These are phyloP conservation scores for Eutrema salsugineum DNA, from an alignment of 441 rosid genomes.

Conservation along the genomic window DNA sequence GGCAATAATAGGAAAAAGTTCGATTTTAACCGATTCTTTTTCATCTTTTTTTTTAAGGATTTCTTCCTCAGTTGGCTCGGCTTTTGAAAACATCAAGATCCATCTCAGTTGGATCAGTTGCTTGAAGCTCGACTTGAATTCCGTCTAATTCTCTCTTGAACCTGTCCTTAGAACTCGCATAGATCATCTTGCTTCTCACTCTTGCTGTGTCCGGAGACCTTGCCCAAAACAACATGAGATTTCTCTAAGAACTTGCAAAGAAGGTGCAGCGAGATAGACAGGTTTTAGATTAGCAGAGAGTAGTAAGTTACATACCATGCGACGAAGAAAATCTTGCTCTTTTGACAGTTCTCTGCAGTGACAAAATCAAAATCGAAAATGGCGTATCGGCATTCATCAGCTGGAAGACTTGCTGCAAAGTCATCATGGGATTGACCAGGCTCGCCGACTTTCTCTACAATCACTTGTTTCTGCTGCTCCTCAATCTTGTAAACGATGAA, in stretches of 20 bases:
- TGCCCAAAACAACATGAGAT: not conserved
- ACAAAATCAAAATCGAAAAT: slow-evolving; percentile 48
- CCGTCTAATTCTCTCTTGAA: slow-evolving; percentile 49
- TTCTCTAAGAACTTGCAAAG: not conserved
- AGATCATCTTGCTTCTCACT: slow-evolving; percentile 60
- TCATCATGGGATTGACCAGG: slow-evolving; percentile 45
- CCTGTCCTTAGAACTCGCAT: slow-evolving; percentile 52
- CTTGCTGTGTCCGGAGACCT: slow-evolving; percentile 51
- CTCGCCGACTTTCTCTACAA: slow-evolving; percentile 50
- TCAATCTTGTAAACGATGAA: slow-evolving; percentile 50
- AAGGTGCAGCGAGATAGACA: not conserved
- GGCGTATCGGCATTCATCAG: slow-evolving; percentile 51
- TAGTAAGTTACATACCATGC: slow-evolving; percentile 34
- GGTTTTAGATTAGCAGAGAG: not conserved
- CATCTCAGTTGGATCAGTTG: slow-evolving; percentile 55
- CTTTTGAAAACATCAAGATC: slow-evolving; percentile 43
- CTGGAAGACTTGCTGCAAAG: slow-evolving; percentile 44
- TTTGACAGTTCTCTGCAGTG: slow-evolving; percentile 43
- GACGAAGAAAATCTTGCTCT: slow-evolving; percentile 52
- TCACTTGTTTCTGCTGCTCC: slow-evolving; percentile 49
- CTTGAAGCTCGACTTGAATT: slow-evolving; percentile 49
- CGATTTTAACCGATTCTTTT: not conserved
- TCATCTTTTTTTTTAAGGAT: not conserved
- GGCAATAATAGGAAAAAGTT: slow-evolving; percentile 6
- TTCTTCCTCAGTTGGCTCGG: slow-evolving; percentile 34